These are phyloP conservation scores for Tympanopsis confertula DNA, from an alignment of 2,329 filamentous ascomycete species.

Conservation along the genomic window DNA sequence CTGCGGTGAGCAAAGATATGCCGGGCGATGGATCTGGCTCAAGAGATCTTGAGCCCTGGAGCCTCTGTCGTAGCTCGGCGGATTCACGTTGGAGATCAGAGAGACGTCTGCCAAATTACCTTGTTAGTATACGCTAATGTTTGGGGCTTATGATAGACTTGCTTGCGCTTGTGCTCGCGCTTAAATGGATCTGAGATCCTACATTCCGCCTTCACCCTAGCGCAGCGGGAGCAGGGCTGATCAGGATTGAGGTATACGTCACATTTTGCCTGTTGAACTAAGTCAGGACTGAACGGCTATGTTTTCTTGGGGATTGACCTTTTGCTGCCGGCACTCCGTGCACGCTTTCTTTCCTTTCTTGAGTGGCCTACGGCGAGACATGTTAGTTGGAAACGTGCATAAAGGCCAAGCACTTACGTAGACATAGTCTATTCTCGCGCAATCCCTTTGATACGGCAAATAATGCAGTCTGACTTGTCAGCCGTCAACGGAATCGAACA, in stretches of 20 bases:
- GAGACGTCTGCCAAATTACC: slow-evolving; percentile 14
- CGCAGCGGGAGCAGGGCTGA: slow-evolving; percentile 22
- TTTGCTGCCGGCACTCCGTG: slow-evolving; percentile 28
- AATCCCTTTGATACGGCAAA: no score
- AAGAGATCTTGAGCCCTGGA: slow-evolving; percentile 13
- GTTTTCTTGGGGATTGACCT: slow-evolving; percentile 11
- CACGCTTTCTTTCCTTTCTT: slow-evolving; percentile 22
- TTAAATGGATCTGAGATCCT: slow-evolving; percentile 27
- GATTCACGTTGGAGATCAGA: slow-evolving; percentile 23
- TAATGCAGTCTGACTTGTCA: no score
- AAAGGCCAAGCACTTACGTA: no score
- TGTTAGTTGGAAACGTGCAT: no score
- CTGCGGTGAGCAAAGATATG: slow-evolving; percentile 15
- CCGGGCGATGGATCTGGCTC: slow-evolving; percentile 9
- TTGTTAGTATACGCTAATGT: background rate
- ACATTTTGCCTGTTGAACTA: slow-evolving; percentile 9
- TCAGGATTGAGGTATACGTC: slow-evolving; percentile 21
- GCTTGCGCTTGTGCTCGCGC: slow-evolving; percentile 26
- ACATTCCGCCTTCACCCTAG: slow-evolving; percentile 19
- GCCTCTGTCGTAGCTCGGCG: slow-evolving; percentile 18
- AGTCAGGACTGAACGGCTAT: background rate
- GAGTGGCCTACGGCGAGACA: no score
- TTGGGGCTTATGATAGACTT: background rate
- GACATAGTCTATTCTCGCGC: no score
- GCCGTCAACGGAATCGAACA: no score